phyloP scores from a whole-genome alignment of 805 yeast species.

The Pichia thaimueangensis region DNA sequence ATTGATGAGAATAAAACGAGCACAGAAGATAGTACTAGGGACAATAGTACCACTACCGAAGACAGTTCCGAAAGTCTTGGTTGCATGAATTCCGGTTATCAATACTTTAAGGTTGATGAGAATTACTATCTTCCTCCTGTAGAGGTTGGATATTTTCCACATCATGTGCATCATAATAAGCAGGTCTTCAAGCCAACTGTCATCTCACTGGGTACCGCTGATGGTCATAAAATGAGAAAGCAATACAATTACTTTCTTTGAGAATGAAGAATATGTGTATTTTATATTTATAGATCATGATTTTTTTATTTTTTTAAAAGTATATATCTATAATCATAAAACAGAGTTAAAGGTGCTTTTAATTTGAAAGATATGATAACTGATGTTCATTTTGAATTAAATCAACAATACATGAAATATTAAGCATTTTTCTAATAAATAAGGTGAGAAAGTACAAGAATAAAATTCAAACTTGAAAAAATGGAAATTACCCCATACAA shows the following conservation, averaged over 20 bases:
- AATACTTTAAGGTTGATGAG: constrained; percentile 41
- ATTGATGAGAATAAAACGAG: background rate
- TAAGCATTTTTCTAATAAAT: too few relatives aligned
- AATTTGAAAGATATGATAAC: too few relatives aligned
- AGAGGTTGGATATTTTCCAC: constrained; percentile 45
- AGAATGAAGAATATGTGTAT: too few relatives aligned
- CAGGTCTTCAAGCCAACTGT: constrained; percentile 23
- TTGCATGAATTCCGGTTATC: constrained; percentile 27
- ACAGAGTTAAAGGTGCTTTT: too few relatives aligned
- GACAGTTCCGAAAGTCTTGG: background rate
- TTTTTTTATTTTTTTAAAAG: too few relatives aligned
- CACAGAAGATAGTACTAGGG: background rate
- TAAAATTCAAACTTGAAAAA: too few relatives aligned
- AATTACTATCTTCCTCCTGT: constrained; percentile 45
- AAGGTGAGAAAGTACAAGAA: too few relatives aligned
- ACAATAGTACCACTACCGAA: background rate
- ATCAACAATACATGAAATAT: too few relatives aligned
- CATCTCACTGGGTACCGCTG: background rate
- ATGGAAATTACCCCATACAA: too few relatives aligned
- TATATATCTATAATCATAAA: too few relatives aligned
- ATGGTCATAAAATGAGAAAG: background rate
- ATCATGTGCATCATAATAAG: constrained; percentile 33
- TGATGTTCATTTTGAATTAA: too few relatives aligned
- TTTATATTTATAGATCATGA: too few relatives aligned
- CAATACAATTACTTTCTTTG: constrained; percentile 13